Evolutionary conservation across 345 rosid genomes (phyloP).

Genomic region (Rubroshorea leprosula): DNA sequence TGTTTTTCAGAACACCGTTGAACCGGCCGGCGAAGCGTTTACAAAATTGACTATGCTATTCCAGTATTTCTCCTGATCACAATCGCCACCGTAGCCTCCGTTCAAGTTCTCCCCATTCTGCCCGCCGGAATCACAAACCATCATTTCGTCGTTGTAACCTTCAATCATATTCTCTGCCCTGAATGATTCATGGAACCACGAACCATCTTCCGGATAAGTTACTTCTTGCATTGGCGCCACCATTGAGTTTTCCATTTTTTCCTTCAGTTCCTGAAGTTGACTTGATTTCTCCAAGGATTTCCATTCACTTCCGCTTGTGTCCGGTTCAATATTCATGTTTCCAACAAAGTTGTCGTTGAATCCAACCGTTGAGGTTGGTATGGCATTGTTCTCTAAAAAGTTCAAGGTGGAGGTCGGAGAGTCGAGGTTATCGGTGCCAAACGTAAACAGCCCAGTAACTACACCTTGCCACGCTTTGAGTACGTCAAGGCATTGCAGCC

Average conservation of each 20-base stretch:
- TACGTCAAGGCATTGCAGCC: slow-evolving; percentile 44
- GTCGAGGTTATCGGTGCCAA: slow-evolving; percentile 17
- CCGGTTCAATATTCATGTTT: background rate
- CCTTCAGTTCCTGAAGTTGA: background rate
- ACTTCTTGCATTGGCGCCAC: slow-evolving; percentile 15
- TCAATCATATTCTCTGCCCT: slow-evolving; percentile 20
- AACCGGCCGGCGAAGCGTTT: slow-evolving; percentile 20
- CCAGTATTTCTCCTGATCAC: slow-evolving; percentile 29
- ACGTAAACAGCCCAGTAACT: slow-evolving; percentile 25
- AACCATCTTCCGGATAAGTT: background rate
- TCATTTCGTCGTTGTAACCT: slow-evolving; percentile 18
- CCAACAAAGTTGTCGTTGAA: slow-evolving; percentile 7
- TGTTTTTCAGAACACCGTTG: slow-evolving; percentile 17
- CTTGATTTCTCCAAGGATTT: background rate
- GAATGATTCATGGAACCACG: slow-evolving; percentile 23
- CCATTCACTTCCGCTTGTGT: slow-evolving; percentile 4
- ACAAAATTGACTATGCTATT: slow-evolving; percentile 27
- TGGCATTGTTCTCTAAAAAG: slow-evolving; percentile 14
- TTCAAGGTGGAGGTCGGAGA: slow-evolving; percentile 31
- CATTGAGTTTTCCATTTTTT: slow-evolving; percentile 3
- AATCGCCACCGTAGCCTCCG: slow-evolving; percentile 6
- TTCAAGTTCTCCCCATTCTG: slow-evolving; percentile 10
- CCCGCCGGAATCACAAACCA: slow-evolving; percentile 17
- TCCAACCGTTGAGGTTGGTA: slow-evolving; percentile 9
- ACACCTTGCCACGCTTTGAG: slow-evolving; percentile 40